A percentile compares a stretch with the other conserved stretches of the same genome.
Evolutionary conservation across 2,329 filamentous ascomycete species (phyloP).

Genomic region (Myrmaecium sp.): DNA sequence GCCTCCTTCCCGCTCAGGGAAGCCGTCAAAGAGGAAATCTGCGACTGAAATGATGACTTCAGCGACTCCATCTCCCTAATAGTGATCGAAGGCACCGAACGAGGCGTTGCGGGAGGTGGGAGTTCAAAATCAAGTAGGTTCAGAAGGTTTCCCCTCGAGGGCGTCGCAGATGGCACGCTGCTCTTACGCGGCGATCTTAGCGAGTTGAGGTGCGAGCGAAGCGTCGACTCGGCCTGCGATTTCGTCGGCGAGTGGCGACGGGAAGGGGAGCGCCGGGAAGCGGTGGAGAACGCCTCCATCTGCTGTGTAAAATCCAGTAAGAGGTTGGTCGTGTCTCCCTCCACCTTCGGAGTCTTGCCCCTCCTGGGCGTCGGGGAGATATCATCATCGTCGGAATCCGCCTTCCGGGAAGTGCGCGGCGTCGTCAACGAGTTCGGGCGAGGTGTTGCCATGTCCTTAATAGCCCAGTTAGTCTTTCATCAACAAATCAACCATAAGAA

Average conservation of each 20-base stretch:
- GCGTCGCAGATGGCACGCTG: constrained; percentile 28
- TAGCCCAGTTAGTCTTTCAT: constrained; percentile 6
- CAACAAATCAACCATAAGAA: not conserved
- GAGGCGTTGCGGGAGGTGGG: constrained; percentile 80
- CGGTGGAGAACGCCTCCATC: constrained; percentile 36
- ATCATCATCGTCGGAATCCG: constrained; percentile 17
- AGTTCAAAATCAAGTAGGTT: constrained; percentile 83
- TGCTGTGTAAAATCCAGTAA: constrained; percentile 81
- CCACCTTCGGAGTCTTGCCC: constrained; percentile 26
- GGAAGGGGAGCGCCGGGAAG: constrained; percentile 20
- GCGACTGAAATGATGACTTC: constrained; percentile 78
- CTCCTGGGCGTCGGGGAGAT: constrained; percentile 36
- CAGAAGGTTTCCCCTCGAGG: constrained; percentile 36
- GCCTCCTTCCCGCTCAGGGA: constrained; percentile 86
- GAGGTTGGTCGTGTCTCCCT: constrained; percentile 53
- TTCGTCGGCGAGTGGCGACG: constrained; percentile 33
- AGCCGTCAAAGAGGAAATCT: constrained; percentile 87
- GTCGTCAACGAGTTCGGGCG: constrained; percentile 25
- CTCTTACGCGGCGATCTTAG: constrained; percentile 26
- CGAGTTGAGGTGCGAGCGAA: constrained; percentile 24
- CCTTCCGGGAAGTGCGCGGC: constrained; percentile 31
- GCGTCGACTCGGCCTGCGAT: constrained; percentile 29
- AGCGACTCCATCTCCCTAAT: constrained; percentile 83
- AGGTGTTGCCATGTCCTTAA: constrained; percentile 12
- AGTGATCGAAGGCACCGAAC: constrained; percentile 79